These are phyloP conservation scores for Auriscalpium microsporum DNA, from an alignment of 768 basidiomycete genomes.

Conservation along the genomic window DNA sequence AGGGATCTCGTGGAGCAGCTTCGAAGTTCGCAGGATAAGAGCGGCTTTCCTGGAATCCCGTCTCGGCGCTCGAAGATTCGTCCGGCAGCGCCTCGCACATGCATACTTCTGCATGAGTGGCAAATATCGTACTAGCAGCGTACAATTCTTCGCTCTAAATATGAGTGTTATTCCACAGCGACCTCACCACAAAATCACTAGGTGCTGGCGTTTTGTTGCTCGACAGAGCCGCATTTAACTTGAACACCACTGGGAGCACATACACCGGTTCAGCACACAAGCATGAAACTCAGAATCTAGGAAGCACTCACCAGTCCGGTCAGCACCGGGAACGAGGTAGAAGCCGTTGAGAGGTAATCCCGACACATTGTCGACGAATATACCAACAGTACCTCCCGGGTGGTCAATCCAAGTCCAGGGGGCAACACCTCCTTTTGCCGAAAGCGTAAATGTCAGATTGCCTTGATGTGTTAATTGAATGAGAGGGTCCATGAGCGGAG, in stretches of 20 bases:
- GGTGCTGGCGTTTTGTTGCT: conserved; percentile 25
- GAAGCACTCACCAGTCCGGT: conserved; percentile 37
- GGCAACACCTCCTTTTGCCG: conserved; percentile 45
- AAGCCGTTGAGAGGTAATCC: conserved; percentile 41
- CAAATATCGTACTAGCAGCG: no score
- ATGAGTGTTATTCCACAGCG: conserved; percentile 48
- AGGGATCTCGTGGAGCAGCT: no score
- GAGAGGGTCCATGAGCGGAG: conserved; percentile 39
- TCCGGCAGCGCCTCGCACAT: no score
- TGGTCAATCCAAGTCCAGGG: conserved; percentile 56
- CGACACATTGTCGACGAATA: conserved; percentile 38
- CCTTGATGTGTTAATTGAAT: conserved; percentile 27
- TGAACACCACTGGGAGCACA: conserved; percentile 31
- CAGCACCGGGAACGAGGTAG: conserved; percentile 45
- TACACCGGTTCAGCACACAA: neutral
- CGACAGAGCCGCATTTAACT: conserved; percentile 34
- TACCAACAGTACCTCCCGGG: conserved; percentile 43
- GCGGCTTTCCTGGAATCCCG: no score
- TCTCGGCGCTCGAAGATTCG: no score
- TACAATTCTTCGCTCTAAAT: neutral
- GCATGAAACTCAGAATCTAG: neutral
- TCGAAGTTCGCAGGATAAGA: no score
- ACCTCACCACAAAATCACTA: conserved; percentile 40
- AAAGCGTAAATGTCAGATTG: conserved; percentile 41
- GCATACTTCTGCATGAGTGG: no score